A percentile compares a stretch with the other conserved stretches of the same genome.
These are phyloP conservation scores for Geotrichum aggregatum DNA, from an alignment of 1,139 yeast genomes.

Conservation along the genomic window DNA sequence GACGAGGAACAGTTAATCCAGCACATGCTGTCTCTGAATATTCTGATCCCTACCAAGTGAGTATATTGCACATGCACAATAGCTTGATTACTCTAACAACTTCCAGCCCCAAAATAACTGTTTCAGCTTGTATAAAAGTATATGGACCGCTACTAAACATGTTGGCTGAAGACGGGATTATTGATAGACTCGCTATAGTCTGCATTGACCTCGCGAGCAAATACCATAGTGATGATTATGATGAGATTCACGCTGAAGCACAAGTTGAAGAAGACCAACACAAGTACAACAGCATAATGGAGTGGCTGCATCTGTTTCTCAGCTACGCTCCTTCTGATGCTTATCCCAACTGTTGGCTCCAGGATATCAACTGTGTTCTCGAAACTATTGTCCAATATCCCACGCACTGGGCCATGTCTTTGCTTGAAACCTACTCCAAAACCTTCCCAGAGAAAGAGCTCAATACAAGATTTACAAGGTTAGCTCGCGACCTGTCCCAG, in stretches of 20 bases:
- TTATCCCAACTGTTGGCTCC: constrained; percentile 8
- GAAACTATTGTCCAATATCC: not conserved
- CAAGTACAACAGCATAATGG: not conserved
- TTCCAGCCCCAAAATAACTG: constrained; percentile 11
- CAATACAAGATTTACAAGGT: not conserved
- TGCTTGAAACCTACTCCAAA: not conserved
- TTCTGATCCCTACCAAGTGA: constrained; percentile 31
- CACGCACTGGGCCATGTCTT: constrained; percentile 4
- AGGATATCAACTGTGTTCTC: constrained; percentile 1
- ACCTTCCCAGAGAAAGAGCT: not conserved
- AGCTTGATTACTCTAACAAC: not conserved
- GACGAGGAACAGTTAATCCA: constrained; percentile 28
- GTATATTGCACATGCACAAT: constrained; percentile 2
- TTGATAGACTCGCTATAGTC: constrained; percentile 23
- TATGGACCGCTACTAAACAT: constrained; percentile 28
- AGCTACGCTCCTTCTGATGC: not conserved
- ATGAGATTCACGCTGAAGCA: not conserved
- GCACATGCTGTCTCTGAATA: constrained; percentile 32
- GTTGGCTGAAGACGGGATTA: constrained; percentile 24
- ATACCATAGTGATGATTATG: too few species aligned
- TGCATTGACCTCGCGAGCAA: constrained; percentile 22
- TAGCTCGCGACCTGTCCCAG: not conserved
- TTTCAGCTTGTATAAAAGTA: constrained; percentile 23
- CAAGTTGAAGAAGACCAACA: not conserved
- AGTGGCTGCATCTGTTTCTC: constrained; percentile 9